A percentile compares a stretch with the other conserved stretches of the same genome.
phyloP scores from a whole-genome alignment of 163 green algal species.

The Coccomyxa subellipsoidea region DNA sequence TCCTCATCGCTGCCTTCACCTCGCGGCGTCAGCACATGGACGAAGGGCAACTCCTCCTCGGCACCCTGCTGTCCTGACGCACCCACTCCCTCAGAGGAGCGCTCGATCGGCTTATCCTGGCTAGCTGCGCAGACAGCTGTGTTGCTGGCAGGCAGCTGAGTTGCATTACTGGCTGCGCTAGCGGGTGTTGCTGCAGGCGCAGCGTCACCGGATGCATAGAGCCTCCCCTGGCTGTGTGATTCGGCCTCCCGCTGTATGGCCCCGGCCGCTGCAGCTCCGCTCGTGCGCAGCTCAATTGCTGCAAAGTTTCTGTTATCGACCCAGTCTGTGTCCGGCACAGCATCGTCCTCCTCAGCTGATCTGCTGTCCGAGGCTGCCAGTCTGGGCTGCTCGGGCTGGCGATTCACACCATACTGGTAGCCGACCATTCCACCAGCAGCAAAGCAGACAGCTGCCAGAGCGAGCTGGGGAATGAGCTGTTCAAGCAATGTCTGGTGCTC shows the following conservation, averaged over 20 bases:
- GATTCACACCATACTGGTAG: not conserved
- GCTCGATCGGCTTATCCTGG: not conserved
- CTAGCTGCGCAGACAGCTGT: not conserved
- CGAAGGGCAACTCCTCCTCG: not conserved
- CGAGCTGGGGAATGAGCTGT: not conserved
- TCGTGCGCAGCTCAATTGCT: not conserved
- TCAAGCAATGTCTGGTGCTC: not conserved
- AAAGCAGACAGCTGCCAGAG: not conserved
- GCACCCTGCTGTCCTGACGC: too few relatives aligned
- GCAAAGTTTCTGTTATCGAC: not conserved
- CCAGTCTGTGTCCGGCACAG: not conserved
- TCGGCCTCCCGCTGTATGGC: not conserved
- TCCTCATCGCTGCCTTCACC: not conserved
- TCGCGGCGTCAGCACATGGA: not conserved
- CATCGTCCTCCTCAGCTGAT: not conserved
- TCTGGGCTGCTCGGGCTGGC: not conserved
- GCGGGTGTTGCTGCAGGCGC: not conserved
- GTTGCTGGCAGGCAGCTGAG: not conserved
- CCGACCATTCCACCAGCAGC: not conserved
- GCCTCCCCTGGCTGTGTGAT: not conserved
- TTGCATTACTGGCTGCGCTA: not conserved
- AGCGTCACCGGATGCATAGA: not conserved
- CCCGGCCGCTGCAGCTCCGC: not conserved
- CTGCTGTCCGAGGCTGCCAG: not conserved
- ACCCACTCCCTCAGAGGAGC: not conserved